Evolutionary conservation across 176 grass and related monocot genomes (phyloP).

Genomic region (Avena eriantha): DNA sequence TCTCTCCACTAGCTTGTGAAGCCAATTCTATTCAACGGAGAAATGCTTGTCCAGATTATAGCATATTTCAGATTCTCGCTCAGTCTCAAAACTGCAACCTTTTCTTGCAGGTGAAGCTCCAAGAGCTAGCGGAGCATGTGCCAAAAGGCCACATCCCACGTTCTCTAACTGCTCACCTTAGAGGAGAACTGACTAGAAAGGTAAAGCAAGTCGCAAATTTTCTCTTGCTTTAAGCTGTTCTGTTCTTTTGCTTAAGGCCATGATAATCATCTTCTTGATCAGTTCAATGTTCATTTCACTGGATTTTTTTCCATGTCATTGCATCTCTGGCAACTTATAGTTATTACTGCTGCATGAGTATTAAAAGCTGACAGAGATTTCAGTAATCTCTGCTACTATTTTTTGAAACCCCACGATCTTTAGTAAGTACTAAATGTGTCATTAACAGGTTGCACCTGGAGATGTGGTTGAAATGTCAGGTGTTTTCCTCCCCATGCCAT

Average conservation of each 20-base stretch:
- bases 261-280: background rate
- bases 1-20: slow-evolving; percentile 20
- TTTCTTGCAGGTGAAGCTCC: slow-evolving; percentile 85
- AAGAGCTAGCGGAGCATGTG: slow-evolving; percentile 98
- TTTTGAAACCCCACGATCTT: background rate
- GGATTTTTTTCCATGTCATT: background rate
- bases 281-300: background rate
- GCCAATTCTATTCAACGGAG: slow-evolving; percentile 19
- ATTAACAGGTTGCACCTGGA: slow-evolving; percentile 88
- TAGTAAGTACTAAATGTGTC: slow-evolving; percentile 31
- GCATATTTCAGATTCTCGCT: slow-evolving; percentile 5
- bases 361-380: background rate
- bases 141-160: slow-evolving; percentile 99
- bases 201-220: slow-evolving; percentile 44
- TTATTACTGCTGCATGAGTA: background rate
- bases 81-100: slow-evolving; percentile 22
- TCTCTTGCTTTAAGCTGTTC: background rate
- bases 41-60: background rate
- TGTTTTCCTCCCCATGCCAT: slow-evolving; percentile 98
- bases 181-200: slow-evolving; percentile 98
- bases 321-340: background rate
- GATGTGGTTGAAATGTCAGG: slow-evolving; percentile 95
- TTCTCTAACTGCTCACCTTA: slow-evolving; percentile 90
- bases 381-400: background rate
- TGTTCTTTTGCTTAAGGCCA: slow-evolving; percentile 15